Evolutionary conservation across 2,329 filamentous ascomycete genomes (phyloP).

Genomic region (Claviceps pazoutovae): DNA sequence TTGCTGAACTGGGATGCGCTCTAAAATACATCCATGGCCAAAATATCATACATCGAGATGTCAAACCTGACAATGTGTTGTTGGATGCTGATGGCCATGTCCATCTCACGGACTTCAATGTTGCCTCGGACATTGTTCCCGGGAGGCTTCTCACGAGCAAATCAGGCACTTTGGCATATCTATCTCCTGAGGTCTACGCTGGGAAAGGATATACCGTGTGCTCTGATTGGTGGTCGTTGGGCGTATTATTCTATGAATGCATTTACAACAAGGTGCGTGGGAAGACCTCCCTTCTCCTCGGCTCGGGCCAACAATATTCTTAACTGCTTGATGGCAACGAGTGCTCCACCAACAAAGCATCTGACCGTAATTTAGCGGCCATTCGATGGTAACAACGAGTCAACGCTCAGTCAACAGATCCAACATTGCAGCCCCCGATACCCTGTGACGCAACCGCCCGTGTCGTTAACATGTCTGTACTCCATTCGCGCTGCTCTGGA

Average conservation of each 20-base stretch:
- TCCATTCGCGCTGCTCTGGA: constrained; percentile 77
- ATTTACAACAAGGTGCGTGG: constrained; percentile 85
- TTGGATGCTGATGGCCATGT: constrained; percentile 85
- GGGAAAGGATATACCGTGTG: constrained; percentile 80
- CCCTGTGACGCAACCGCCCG: constrained; percentile 82
- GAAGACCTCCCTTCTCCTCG: background rate
- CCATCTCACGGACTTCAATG: constrained; percentile 96
- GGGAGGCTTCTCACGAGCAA: constrained; percentile 82
- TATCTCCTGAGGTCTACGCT: constrained; percentile 88
- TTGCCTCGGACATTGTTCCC: constrained; percentile 82
- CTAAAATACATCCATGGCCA: constrained; percentile 75
- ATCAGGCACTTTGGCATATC: constrained; percentile 88
- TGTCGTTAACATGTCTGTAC: constrained; percentile 76
- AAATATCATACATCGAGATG: constrained; percentile 79
- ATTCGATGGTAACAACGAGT: constrained; percentile 81
- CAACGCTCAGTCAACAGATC: constrained; percentile 66
- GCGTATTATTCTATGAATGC: constrained; percentile 97
- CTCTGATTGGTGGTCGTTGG: constrained; percentile 97
- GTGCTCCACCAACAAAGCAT: too few relatives aligned
- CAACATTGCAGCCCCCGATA: constrained; percentile 71
- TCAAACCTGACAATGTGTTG: constrained; percentile 85
- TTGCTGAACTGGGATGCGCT: constrained; percentile 84
- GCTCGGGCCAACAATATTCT: too few relatives aligned
- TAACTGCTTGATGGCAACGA: too few relatives aligned
- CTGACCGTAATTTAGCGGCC: constrained; percentile 50